Evolutionary conservation across 345 rosid species (phyloP).

Genomic region (Hirschfeldia incana): DNA sequence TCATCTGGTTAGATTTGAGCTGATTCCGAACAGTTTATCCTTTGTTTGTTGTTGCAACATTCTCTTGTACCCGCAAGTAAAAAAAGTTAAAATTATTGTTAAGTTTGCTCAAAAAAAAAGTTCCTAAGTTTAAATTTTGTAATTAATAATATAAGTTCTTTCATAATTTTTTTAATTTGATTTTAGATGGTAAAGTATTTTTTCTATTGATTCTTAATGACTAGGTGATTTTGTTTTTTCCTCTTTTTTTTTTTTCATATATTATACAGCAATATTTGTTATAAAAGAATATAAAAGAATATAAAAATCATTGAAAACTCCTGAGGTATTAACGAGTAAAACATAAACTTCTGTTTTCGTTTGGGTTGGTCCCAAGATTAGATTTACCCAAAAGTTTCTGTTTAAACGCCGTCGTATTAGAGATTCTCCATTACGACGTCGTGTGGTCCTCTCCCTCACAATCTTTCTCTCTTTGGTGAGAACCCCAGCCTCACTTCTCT

Average conservation of each 20-base stretch:
- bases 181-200: background rate
- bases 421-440: background rate
- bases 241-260: background rate
- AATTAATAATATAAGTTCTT: background rate
- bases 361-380: background rate
- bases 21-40: constrained; percentile 2
- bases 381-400: background rate
- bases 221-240: no score
- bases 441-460: background rate
- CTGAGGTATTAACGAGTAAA: background rate
- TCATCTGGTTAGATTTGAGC: constrained; percentile 23
- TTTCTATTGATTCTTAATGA: no score
- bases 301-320: background rate
- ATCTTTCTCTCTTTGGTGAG: constrained; percentile 9
- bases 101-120: background rate
- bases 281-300: background rate
- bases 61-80: background rate
- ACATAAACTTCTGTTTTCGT: background rate
- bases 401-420: background rate
- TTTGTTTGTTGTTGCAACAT: background rate
- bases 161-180: background rate
- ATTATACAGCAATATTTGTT: no score
- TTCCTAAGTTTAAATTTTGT: background rate
- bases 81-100: background rate
- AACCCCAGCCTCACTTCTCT: constrained; percentile 30